Conservation (phyloP, 2,329 filamentous ascomycete genomes). For the Cercospora sp. region DNA sequence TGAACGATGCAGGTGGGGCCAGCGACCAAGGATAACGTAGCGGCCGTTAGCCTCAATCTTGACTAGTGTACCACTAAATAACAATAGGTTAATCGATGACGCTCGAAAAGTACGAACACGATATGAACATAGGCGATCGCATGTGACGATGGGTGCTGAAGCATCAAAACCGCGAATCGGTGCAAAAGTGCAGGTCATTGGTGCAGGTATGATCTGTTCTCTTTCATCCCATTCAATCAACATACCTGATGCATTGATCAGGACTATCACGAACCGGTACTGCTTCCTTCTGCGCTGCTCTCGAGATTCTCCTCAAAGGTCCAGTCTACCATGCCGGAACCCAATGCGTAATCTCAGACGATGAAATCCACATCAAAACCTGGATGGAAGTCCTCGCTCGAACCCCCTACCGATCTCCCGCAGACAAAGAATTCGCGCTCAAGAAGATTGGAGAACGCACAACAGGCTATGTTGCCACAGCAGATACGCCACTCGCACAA, state of each 20-base stretch:
- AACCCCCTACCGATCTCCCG: background rate
- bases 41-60: background rate
- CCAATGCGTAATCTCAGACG: background rate
- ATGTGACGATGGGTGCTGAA: background rate
- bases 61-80: background rate
- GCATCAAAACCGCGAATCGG: background rate
- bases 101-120: background rate
- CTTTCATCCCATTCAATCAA: background rate
- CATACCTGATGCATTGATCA: background rate
- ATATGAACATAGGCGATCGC: background rate
- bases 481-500: background rate
- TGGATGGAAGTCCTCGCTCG: background rate
- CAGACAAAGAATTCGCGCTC: background rate
- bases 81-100: too few relatives aligned
- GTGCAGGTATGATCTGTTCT: background rate
- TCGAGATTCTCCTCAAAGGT: background rate
- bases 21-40: too few relatives aligned
- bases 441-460: background rate
- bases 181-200: background rate
- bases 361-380: background rate
- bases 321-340: background rate
- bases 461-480: background rate
- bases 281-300: background rate
- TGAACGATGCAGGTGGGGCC: background rate
- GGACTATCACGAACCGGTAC: background rate